Evolutionary conservation across 2,329 filamentous ascomycete genomes (phyloP).

Genomic region (Didymellaceae sp.): DNA sequence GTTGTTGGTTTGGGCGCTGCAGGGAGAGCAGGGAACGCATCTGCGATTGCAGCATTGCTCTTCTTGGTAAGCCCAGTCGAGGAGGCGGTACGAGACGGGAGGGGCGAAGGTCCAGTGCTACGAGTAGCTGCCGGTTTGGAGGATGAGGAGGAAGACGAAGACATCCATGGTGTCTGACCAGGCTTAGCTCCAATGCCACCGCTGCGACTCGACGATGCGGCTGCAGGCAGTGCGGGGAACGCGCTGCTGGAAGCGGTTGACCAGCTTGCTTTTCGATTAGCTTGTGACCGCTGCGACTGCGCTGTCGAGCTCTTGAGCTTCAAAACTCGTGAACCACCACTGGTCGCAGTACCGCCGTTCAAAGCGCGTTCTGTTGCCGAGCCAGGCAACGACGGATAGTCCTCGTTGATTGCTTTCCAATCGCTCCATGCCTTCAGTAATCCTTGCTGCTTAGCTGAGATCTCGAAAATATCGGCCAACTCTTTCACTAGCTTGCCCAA

Average conservation of each 20-base stretch:
- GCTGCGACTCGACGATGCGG: constrained; percentile 24
- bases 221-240: constrained; percentile 43
- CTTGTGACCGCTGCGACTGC: constrained; percentile 68
- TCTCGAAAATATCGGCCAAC: constrained; percentile 90
- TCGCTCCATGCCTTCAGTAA: constrained; percentile 89
- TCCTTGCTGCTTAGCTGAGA: constrained; percentile 72
- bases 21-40: constrained; percentile 84
- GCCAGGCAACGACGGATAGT: constrained; percentile 87
- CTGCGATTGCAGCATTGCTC: constrained; percentile 41
- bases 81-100: constrained; percentile 42
- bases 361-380: constrained; percentile 55
- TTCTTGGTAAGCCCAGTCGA: constrained; percentile 38
- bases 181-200: constrained; percentile 44
- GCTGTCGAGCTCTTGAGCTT: constrained; percentile 73
- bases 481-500: constrained; percentile 90
- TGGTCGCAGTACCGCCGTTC: constrained; percentile 54
- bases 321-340: constrained; percentile 67
- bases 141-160: constrained; percentile 43
- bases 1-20: constrained; percentile 73
- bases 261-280: constrained; percentile 64
- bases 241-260: constrained; percentile 52
- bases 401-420: constrained; percentile 94
- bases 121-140: constrained; percentile 25
- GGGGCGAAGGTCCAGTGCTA: constrained; percentile 41
- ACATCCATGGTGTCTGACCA: constrained; percentile 46